Evolutionary conservation across 1,284 basidiomycete genomes (phyloP).

Genomic region (Ganoderma sp.): DNA sequence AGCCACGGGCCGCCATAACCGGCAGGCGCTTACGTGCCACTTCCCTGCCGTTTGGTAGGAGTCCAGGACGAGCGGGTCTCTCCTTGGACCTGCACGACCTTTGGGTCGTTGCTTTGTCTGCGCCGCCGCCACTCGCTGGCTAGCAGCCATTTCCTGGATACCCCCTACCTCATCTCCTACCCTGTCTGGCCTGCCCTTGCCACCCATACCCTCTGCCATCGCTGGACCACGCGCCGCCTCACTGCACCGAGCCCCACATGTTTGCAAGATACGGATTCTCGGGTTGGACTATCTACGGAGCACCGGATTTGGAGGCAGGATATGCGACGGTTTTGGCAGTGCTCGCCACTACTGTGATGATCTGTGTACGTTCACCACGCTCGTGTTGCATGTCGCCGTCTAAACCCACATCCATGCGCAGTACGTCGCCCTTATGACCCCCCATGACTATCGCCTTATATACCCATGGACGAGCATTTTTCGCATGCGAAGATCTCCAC

Average conservation of each 20-base stretch:
- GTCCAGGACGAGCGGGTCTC: no score
- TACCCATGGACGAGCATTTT: not conserved
- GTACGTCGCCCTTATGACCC: not conserved
- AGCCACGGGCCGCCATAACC: no score
- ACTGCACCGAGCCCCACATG: not conserved
- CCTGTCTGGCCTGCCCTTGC: not conserved
- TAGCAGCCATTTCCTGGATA: not conserved
- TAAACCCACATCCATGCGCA: not conserved
- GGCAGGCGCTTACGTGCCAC: no score
- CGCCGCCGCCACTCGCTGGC: not conserved
- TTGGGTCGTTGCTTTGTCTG: constrained; percentile 6
- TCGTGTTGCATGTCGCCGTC: no score
- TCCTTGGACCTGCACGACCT: not conserved
- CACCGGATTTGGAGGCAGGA: not conserved
- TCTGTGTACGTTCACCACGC: no score
- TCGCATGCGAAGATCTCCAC: not conserved
- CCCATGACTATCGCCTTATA: not conserved
- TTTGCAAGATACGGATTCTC: not conserved
- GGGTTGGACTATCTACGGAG: not conserved
- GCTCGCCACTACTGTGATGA: constrained; percentile 1
- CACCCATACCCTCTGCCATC: not conserved
- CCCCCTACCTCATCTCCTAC: not conserved
- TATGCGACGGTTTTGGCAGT: not conserved
- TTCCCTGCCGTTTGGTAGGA: no score
- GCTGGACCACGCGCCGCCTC: not conserved